Conservation (phyloP, 129 eudicot genomes). For the Artemisia tridentata region DNA sequence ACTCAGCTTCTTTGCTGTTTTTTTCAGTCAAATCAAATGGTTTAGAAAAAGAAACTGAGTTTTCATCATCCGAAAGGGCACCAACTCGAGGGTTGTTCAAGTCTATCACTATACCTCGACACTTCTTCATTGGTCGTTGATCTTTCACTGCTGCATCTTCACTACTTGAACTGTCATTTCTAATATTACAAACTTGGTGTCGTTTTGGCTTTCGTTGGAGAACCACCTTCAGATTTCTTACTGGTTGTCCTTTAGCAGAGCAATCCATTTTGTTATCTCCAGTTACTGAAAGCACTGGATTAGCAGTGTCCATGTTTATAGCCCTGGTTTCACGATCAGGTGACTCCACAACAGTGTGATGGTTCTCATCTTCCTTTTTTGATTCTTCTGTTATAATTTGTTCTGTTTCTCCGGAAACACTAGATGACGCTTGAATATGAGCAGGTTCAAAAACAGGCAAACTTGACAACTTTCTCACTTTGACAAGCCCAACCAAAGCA, state of each 20-base stretch:
- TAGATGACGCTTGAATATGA: constrained; percentile 1
- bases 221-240: constrained; percentile 20
- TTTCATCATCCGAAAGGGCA: constrained; percentile 17
- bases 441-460: constrained; percentile 11
- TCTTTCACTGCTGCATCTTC: constrained; percentile 3
- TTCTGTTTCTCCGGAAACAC: not conserved
- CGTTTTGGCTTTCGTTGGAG: constrained; percentile 2
- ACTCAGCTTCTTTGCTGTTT: too few species aligned
- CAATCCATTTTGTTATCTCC: not conserved
- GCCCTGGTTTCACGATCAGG: not conserved
- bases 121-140: not conserved
- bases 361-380: not conserved
- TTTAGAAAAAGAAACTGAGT: too few species aligned
- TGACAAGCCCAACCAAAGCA: constrained; percentile 10
- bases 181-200: not conserved
- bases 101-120: constrained; percentile 28
- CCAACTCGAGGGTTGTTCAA: constrained; percentile 38
- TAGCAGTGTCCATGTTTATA: not conserved
- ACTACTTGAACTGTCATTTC: not conserved
- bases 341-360: not conserved
- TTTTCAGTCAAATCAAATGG: too few species aligned
- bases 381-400: not conserved
- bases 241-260: not conserved
- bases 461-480: constrained; percentile 28
- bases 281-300: not conserved